Conservation (phyloP, 2,329 filamentous ascomycete genomes). For the Fusarium clavum region DNA sequence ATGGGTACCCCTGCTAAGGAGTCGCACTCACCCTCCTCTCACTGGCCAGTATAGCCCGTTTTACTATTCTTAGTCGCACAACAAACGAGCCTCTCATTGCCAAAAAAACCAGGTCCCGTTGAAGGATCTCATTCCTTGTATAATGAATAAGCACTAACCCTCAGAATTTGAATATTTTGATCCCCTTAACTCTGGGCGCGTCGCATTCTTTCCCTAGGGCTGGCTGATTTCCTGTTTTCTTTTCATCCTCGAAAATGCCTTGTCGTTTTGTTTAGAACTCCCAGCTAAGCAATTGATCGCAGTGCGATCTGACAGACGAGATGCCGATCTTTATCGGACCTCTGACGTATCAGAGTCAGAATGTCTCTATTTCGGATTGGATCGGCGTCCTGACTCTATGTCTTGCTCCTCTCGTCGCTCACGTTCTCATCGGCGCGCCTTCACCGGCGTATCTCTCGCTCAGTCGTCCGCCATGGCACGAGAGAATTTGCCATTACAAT, state of each 20-base stretch:
- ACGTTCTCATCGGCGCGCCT: slow-evolving; percentile 20
- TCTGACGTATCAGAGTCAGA: slow-evolving; percentile 16
- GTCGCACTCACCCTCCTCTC: neutral
- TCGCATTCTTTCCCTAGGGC: neutral
- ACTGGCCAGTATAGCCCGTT: neutral
- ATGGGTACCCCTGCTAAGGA: neutral
- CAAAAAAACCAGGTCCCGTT: neutral
- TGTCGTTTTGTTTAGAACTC: neutral
- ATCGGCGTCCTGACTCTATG: slow-evolving; percentile 18
- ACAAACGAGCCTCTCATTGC: neutral
- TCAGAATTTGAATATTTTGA: neutral
- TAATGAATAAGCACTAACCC: neutral
- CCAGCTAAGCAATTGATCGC: too few relatives aligned
- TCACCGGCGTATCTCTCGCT: neutral
- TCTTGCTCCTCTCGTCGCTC: slow-evolving; percentile 25
- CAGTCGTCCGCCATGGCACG: slow-evolving; percentile 23
- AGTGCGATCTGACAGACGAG: accelerated
- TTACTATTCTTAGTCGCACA: neutral
- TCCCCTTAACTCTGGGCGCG: neutral
- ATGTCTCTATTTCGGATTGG: slow-evolving; percentile 11
- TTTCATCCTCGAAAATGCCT: neutral
- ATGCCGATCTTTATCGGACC: neutral
- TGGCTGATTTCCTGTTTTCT: neutral
- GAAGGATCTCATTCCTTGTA: neutral
- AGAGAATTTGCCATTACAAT: slow-evolving; percentile 25